A percentile compares a stretch with the other conserved stretches of the same genome.
Evolutionary conservation across 73 alveolate genomes (phyloP).

Genomic region (Symbiodinium natans): DNA sequence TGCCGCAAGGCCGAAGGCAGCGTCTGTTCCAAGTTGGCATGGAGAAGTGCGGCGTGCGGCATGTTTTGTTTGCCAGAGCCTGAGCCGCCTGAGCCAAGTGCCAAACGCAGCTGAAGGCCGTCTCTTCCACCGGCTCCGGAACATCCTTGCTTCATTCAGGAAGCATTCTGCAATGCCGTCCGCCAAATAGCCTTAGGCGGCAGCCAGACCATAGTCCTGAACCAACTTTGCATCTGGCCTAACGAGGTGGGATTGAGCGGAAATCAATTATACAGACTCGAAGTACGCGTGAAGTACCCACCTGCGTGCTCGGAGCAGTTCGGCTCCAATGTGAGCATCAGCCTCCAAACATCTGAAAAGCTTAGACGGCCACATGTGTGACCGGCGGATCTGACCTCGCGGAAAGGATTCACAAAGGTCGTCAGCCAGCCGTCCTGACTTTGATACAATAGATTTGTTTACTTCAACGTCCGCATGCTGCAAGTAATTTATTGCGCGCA

Average conservation of each 20-base stretch:
- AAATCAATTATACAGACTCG: no score
- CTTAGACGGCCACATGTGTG: background rate
- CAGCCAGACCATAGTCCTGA: background rate
- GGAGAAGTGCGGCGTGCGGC: background rate
- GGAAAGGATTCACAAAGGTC: slow-evolving; percentile 3
- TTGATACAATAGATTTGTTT: background rate
- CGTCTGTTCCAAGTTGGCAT: background rate
- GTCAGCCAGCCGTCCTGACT: slow-evolving; percentile 12
- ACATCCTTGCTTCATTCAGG: background rate
- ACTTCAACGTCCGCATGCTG: no score
- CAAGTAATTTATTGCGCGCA: no score
- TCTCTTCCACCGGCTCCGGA: slow-evolving; percentile 5
- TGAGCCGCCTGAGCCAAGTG: slow-evolving; percentile 7
- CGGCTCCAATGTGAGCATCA: background rate
- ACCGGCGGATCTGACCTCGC: background rate
- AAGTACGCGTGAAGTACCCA: no score
- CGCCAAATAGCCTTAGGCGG: background rate
- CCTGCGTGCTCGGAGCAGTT: slow-evolving; percentile 2
- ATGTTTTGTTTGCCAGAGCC: no score
- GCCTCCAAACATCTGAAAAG: background rate
- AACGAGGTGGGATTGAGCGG: no score
- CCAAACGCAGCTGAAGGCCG: background rate
- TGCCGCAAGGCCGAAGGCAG: background rate
- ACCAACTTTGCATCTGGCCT: background rate
- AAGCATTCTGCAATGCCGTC: no score